A percentile compares a stretch with the other conserved stretches of the same genome.
phyloP scores from a whole-genome alignment of 1,284 basidiomycete genomes.

The Clitocybe nebularis region DNA sequence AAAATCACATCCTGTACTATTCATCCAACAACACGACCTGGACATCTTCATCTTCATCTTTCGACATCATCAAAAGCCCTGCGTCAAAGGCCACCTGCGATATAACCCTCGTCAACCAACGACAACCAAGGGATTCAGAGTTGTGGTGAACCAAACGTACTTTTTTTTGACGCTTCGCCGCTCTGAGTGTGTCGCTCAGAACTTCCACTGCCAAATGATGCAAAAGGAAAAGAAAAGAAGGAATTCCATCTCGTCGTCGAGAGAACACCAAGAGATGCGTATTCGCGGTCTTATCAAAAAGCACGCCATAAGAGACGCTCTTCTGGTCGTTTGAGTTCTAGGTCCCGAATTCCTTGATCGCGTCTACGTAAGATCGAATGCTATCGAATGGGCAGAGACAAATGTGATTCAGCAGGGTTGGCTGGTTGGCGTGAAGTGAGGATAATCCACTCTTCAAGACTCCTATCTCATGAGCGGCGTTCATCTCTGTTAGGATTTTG shows the following conservation, averaged over 20 bases:
- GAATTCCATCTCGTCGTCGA: no score
- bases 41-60: slow-evolving; percentile 39
- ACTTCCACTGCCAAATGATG: slow-evolving; percentile 35
- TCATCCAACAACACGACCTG: slow-evolving; percentile 33
- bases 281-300: slow-evolving; percentile 43
- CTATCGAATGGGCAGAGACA: background rate
- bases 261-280: no score
- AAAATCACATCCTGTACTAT: slow-evolving; percentile 1
- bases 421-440: no score
- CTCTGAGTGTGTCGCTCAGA: slow-evolving; percentile 40
- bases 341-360: slow-evolving; percentile 38
- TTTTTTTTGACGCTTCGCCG: slow-evolving; percentile 44
- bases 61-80: slow-evolving; percentile 44
- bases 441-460: slow-evolving; percentile 29
- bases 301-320: slow-evolving; percentile 34
- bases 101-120: background rate
- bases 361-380: slow-evolving; percentile 21
- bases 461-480: slow-evolving; percentile 31
- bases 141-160: no score
- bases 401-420: background rate
- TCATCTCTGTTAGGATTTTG: no score
- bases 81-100: slow-evolving; percentile 38
- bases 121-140: background rate
- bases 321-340: slow-evolving; percentile 31
- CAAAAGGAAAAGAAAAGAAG: background rate